Evolutionary conservation across 495 filamentous ascomycete species (phyloP), one percentile per base, ranked within the genome.

Genomic region (Xylaria cubensis): DNA sequence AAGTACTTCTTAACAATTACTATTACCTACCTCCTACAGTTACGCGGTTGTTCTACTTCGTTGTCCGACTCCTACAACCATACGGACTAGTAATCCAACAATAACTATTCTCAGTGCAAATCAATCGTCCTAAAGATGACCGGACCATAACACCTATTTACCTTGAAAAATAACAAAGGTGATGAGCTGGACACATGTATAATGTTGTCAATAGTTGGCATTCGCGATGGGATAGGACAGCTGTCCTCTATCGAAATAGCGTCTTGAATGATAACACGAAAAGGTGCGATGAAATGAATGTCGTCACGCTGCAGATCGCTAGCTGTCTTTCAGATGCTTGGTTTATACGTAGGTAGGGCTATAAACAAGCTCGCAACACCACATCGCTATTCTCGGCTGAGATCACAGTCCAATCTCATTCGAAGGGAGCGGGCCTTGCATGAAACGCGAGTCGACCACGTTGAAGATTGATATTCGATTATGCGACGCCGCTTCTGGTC

Each of bases 361-460:
- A 39, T 39, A 21, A 61, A 39, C 19, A 39, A 36, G 39, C 19
- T 70, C 21, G 32, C 41, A 58, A 63, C 56, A 64, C 9, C 68
- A 21, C 56, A 63, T 42, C 29, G n/a, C 24, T 24, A 53, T 26
- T 32, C 15, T 42, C 26, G 46, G 58, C 58, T 8, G 46, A 34
- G 26, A 53, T 53, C 58, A 55, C 21, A 34, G 34, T 39, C 46
- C 32, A 6, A 51, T 21, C n/a, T 62, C n/a, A 61, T 64, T 44
- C 56, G 46, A 48, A 53, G 42, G 19, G 32, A 7, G n/a, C 44
- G 34, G 48, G 13, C 29, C 9, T 42, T 42, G 12, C 8, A 41
- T 41, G 39, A 51, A 63, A 63, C 68, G 44, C 41, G 68, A 70
- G 56, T 63, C 44, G 56, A 29, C 68, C 68, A 70, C 68, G 68